Evolutionary conservation across 1,284 basidiomycete species (phyloP).

Genomic region (Cryptococcus sp.): DNA sequence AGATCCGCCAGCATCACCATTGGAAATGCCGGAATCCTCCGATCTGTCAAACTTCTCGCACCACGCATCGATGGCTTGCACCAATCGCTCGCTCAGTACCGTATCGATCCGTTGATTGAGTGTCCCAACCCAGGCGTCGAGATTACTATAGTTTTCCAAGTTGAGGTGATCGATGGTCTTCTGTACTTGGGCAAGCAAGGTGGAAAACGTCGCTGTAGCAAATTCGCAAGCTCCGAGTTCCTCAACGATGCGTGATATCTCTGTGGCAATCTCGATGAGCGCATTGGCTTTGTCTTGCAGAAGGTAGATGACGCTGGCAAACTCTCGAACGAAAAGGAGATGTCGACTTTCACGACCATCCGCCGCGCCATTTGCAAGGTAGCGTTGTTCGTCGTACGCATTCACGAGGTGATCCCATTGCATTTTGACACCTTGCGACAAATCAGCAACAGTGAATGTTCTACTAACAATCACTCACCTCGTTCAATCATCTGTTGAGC

Average conservation of each 20-base stretch:
- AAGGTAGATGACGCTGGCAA: constrained; percentile 86
- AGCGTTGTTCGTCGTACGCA: constrained; percentile 79
- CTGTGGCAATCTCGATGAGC: constrained; percentile 86
- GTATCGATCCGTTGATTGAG: constrained; percentile 84
- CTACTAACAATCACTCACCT: constrained; percentile 56
- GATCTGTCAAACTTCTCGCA: constrained; percentile 81
- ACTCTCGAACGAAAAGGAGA: constrained; percentile 90
- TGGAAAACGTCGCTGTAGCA: constrained; percentile 75
- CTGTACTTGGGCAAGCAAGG: constrained; percentile 78
- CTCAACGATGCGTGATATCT: constrained; percentile 79
- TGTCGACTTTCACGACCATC: constrained; percentile 85
- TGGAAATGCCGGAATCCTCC: constrained; percentile 57
- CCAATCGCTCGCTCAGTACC: constrained; percentile 76
- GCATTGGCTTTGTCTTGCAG: constrained; percentile 93
- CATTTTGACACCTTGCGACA: constrained; percentile 63
- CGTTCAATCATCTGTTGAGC: constrained; percentile 85
- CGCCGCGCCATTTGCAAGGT: constrained; percentile 60
- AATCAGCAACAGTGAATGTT: constrained; percentile 2
- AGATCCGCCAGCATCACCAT: constrained; percentile 13
- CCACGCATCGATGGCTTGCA: constrained; percentile 81
- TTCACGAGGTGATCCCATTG: constrained; percentile 97
- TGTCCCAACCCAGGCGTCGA: constrained; percentile 92
- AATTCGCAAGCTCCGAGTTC: constrained; percentile 86
- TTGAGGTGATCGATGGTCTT: constrained; percentile 90
- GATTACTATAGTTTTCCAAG: constrained; percentile 93